Evolutionary conservation across 148 eudicot species (phyloP).

Genomic region (Suaeda aralocaspica): DNA sequence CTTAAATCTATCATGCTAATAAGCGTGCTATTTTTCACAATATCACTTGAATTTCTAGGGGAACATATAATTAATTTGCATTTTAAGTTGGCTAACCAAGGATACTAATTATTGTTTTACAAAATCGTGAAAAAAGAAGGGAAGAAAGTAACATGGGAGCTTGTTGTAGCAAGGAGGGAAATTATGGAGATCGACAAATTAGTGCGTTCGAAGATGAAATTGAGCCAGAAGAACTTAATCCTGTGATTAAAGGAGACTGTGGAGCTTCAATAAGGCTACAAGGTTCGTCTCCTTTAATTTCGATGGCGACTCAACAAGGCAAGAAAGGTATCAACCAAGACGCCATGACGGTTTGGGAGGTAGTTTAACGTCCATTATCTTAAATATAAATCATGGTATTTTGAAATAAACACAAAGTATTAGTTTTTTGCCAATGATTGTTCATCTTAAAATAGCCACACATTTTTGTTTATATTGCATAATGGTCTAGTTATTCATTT

Average conservation of each 20-base stretch:
- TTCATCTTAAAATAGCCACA: too few relatives aligned
- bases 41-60: neutral
- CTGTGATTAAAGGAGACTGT: conserved; percentile 37
- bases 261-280: conserved; percentile 52
- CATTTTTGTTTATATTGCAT: too few relatives aligned
- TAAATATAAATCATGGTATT: too few relatives aligned
- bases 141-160: conserved; percentile 46
- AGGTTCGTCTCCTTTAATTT: conserved; percentile 52
- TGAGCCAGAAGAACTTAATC: conserved; percentile 24
- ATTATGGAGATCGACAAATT: conserved; percentile 21
- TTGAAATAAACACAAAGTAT: too few relatives aligned
- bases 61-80: neutral
- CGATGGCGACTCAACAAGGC: conserved; percentile 70
- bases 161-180: conserved; percentile 57
- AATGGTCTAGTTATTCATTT: too few relatives aligned
- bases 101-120: too few relatives aligned
- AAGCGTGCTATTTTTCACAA: neutral
- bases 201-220: conserved; percentile 9
- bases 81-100: neutral
- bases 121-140: neutral
- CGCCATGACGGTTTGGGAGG: conserved; percentile 97
- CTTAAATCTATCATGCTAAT: neutral
- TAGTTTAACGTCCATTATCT: conserved; percentile 12
- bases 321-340: conserved; percentile 87
- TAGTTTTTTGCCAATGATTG: too few relatives aligned